Base-by-base conservation (phyloP, 805 yeast species). In the Metschnikowia noctiluminum region DNA sequence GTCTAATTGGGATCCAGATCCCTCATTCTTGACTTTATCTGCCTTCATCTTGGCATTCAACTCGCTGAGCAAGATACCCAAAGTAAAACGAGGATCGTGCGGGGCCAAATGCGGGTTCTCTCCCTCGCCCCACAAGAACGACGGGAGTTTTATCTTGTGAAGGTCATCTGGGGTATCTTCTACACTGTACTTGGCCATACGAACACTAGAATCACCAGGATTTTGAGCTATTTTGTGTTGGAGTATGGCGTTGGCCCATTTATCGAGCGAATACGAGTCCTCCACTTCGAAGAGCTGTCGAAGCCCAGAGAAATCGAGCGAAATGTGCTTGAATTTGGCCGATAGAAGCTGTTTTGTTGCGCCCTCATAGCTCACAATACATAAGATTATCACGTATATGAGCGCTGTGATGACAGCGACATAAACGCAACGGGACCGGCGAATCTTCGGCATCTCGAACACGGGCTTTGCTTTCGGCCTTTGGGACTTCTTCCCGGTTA, bases 31-130 rank as follows among this genome's bases (percentile, higher is more conserved):
- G 21, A 21, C 4, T 21, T 21, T 4, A 21, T 21, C 21, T 28
- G 62, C 40, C 27, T 46, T 14, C 15, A 56, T 38, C n/a, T 46
- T 49, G 7, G 32, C 38, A 38, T 61, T 61, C 27, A 56, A 28
- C 27, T 53, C 50, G 30, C 40, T 21, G 40, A 53, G 34, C 35
- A 56, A 50, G 12, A 59, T 53, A 6, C 56, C 52, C 2, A 61
- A 43, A 6, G 65, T 60, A 40, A 55, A 41, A n/a, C 63, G 51
- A 12, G 64, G 61, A 37, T 60, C 64, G 36, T 47, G 49, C 2
- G 56, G 57, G 35, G 15, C 27, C 21, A 49, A 16, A 27, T 46
- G 53, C 14, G 52, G 49, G 36, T 47, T 51, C 14, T 42, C 50
- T 10, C 35, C 47, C 11, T 36, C 42, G 16, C 43, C 50, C 32